phyloP scores from a whole-genome alignment of 2,329 filamentous ascomycete genomes.

The Pseudogymnoascus sp. region DNA sequence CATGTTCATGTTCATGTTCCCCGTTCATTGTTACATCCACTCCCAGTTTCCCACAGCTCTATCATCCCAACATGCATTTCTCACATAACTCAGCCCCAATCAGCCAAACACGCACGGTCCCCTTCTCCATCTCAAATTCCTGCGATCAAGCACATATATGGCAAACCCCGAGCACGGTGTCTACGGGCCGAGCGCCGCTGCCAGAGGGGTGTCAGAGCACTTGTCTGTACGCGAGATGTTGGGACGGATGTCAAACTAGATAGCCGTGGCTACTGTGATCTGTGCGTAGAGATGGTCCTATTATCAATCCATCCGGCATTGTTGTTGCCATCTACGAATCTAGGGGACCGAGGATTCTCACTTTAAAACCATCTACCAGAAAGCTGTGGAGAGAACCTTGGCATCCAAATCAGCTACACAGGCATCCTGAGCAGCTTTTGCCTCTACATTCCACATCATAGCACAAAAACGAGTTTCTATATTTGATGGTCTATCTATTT shows the following conservation, averaged over 20 bases:
- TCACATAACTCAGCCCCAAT: background rate
- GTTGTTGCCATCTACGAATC: no score
- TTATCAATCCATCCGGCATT: background rate
- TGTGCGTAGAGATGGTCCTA: background rate
- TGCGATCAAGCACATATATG: background rate
- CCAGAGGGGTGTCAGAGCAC: background rate
- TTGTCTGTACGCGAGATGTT: background rate
- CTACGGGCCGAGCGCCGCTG: background rate
- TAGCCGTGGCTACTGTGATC: background rate
- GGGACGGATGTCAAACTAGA: background rate
- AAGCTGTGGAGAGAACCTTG: no score
- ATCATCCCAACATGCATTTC: background rate
- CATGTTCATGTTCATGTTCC: background rate
- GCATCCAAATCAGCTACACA: background rate
- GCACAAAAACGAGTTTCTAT: background rate
- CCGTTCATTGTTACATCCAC: background rate
- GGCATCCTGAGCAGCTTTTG: background rate
- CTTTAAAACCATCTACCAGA: no score
- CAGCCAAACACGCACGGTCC: background rate
- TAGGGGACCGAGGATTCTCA: no score
- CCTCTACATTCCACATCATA: background rate
- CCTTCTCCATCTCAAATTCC: background rate
- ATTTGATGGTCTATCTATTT: background rate
- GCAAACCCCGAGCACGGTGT: background rate
- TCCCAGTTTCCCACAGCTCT: background rate